A percentile compares a stretch with the other conserved stretches of the same genome.
Conservation (phyloP, 2,329 filamentous ascomycete species). For the Lachnellula hyalina region DNA sequence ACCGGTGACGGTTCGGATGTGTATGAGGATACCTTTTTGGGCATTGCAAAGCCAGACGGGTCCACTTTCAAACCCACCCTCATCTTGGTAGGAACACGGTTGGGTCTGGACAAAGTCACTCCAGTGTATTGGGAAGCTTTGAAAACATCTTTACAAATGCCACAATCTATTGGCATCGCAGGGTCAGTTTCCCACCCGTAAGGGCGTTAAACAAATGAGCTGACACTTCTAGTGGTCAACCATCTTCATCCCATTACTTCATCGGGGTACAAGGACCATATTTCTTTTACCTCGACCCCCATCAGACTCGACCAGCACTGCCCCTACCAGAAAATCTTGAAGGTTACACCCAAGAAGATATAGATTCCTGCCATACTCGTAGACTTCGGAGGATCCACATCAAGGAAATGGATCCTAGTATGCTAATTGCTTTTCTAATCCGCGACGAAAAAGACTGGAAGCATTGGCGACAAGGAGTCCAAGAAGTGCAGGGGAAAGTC, state of each 20-base stretch:
- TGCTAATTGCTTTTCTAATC: slow-evolving; percentile 93
- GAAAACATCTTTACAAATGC: slow-evolving; percentile 75
- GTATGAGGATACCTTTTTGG: slow-evolving; percentile 83
- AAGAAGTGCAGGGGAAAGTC: slow-evolving; percentile 71
- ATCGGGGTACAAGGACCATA: slow-evolving; percentile 66
- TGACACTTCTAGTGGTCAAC: slow-evolving; percentile 63
- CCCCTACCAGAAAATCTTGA: slow-evolving; percentile 53
- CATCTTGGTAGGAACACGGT: slow-evolving; percentile 78
- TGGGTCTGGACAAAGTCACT: slow-evolving; percentile 92
- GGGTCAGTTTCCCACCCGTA: slow-evolving; percentile 52
- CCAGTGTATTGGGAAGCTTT: slow-evolving; percentile 95
- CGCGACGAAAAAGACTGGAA: slow-evolving; percentile 76
- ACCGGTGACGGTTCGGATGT: slow-evolving; percentile 88
- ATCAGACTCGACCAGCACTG: slow-evolving; percentile 73
- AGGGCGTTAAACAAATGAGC: neutral
- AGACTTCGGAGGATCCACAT: slow-evolving; percentile 78
- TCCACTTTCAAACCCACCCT: slow-evolving; percentile 74
- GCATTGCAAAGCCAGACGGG: slow-evolving; percentile 64
- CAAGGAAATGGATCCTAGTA: slow-evolving; percentile 93
- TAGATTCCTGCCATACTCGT: slow-evolving; percentile 81
- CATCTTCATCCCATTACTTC: slow-evolving; percentile 74
- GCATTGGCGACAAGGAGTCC: slow-evolving; percentile 72
- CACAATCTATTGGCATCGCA: slow-evolving; percentile 92
- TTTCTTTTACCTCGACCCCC: slow-evolving; percentile 94
- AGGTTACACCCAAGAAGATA: slow-evolving; percentile 64